These are phyloP conservation scores for Elsinoe batatas DNA, from an alignment of 2,329 filamentous ascomycete species.

Conservation along the genomic window DNA sequence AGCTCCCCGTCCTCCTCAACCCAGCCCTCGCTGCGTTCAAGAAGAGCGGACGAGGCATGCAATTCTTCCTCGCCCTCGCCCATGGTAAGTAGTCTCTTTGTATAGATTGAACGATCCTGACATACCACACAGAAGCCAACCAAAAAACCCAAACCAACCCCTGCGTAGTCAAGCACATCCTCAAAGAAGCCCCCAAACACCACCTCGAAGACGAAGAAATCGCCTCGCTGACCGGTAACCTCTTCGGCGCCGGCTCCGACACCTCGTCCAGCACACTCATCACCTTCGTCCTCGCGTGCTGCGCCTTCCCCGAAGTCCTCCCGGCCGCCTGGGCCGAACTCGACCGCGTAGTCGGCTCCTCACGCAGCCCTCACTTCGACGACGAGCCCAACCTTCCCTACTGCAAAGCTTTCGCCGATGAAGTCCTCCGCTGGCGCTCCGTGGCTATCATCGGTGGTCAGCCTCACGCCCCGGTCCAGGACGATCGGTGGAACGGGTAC, in stretches of 20 bases:
- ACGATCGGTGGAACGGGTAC: slow-evolving; percentile 23
- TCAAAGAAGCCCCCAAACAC: slow-evolving; percentile 40
- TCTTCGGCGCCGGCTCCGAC: slow-evolving; percentile 43
- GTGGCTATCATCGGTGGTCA: slow-evolving; percentile 69
- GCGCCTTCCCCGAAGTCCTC: slow-evolving; percentile 37
- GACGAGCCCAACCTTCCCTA: slow-evolving; percentile 62
- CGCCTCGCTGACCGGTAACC: slow-evolving; percentile 35
- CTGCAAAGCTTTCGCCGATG: slow-evolving; percentile 63
- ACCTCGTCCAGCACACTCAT: slow-evolving; percentile 41
- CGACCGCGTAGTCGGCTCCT: slow-evolving; percentile 26
- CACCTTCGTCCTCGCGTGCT: slow-evolving; percentile 40
- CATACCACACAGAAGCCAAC: slow-evolving; percentile 31
- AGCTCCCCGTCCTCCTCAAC: slow-evolving; percentile 39
- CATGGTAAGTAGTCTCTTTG: slow-evolving; percentile 20
- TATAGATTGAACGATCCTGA: too few relatives aligned
- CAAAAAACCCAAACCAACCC: slow-evolving; percentile 30
- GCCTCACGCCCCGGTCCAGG: slow-evolving; percentile 23
- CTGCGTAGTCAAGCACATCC: slow-evolving; percentile 40
- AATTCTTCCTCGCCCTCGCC: slow-evolving; percentile 46
- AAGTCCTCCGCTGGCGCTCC: slow-evolving; percentile 63
- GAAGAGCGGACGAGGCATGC: slow-evolving; percentile 35
- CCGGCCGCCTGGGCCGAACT: slow-evolving; percentile 27
- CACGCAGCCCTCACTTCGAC: slow-evolving; percentile 26
- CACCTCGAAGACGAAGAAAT: slow-evolving; percentile 34
- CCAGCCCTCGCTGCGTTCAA: slow-evolving; percentile 43